Conservation (phyloP, 306 rosid species). For the Prunus padus region DNA sequence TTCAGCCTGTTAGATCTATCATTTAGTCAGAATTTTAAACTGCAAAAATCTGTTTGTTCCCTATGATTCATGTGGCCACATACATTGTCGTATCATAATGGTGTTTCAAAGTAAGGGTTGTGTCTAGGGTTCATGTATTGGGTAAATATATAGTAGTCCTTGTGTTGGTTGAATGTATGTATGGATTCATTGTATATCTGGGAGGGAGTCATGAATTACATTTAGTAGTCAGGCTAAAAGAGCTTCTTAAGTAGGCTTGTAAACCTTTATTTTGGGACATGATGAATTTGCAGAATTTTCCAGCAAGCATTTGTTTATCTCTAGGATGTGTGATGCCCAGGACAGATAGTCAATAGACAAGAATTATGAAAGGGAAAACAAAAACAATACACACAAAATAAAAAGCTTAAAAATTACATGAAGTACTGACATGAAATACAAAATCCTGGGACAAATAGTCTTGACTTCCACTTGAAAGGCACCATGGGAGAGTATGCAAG, state of each 20-base stretch:
- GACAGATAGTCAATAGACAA: not conserved
- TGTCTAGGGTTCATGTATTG: not conserved
- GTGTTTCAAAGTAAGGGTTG: not conserved
- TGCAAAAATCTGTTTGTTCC: not conserved
- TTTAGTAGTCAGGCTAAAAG: no score
- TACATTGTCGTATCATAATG: not conserved
- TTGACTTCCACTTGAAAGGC: slow-evolving; percentile 44
- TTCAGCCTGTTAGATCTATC: not conserved
- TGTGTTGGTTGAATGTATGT: not conserved
- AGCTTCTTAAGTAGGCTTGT: no score
- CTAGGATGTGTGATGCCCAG: no score
- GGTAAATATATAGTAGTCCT: not conserved
- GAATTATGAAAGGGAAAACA: not conserved
- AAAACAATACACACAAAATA: no score
- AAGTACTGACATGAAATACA: no score
- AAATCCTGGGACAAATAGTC: no score
- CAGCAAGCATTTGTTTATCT: no score
- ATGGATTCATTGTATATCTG: no score
- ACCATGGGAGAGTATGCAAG: slow-evolving; percentile 63
- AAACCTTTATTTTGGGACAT: no score
- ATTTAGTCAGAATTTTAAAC: not conserved
- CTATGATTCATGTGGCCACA: not conserved
- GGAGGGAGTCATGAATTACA: not conserved
- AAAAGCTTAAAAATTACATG: no score
- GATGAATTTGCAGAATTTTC: no score